phyloP scores from a whole-genome alignment of 1,139 yeast species.

The Zygosaccharomyces pseudobailii region DNA sequence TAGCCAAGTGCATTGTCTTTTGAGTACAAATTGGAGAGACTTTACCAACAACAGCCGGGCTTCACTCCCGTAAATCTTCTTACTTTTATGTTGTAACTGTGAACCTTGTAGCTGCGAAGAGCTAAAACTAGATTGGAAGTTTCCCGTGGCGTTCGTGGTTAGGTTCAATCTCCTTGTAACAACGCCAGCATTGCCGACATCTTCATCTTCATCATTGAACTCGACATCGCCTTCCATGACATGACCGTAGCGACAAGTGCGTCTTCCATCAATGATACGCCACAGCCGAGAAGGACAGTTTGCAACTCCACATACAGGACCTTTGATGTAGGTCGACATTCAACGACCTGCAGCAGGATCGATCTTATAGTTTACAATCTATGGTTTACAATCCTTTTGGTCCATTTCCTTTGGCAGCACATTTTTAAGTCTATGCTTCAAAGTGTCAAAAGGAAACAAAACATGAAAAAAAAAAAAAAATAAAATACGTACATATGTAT shows the following conservation, averaged over 20 bases:
- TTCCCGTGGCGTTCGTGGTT: slow-evolving; percentile 35
- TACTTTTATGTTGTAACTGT: slow-evolving; percentile 20
- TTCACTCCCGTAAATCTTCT: slow-evolving; percentile 47
- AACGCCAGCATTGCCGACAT: slow-evolving; percentile 38
- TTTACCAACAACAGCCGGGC: slow-evolving; percentile 46
- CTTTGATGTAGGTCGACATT: slow-evolving; percentile 44
- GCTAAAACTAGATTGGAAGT: slow-evolving; percentile 29
- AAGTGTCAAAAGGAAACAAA: background rate
- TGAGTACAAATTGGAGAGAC: slow-evolving; percentile 53
- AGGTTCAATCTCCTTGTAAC: slow-evolving; percentile 55
- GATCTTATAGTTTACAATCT: background rate
- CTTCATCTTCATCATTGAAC: slow-evolving; percentile 70
- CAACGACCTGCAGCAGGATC: background rate
- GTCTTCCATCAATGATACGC: slow-evolving; percentile 66
- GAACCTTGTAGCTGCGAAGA: slow-evolving; percentile 22
- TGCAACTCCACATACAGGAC: slow-evolving; percentile 82
- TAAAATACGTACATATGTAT: background rate
- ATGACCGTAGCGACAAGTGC: slow-evolving; percentile 87
- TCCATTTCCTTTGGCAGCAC: no score
- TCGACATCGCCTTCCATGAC: slow-evolving; percentile 78
- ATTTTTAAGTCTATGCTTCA: no score
- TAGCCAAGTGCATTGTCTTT: slow-evolving; percentile 45
- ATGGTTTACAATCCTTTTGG: no score
- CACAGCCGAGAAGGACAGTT: slow-evolving; percentile 81
- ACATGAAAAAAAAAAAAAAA: background rate